These are phyloP conservation scores for Calonectria henricotiae DNA, from an alignment of 2,329 filamentous ascomycete genomes.

Conservation along the genomic window DNA sequence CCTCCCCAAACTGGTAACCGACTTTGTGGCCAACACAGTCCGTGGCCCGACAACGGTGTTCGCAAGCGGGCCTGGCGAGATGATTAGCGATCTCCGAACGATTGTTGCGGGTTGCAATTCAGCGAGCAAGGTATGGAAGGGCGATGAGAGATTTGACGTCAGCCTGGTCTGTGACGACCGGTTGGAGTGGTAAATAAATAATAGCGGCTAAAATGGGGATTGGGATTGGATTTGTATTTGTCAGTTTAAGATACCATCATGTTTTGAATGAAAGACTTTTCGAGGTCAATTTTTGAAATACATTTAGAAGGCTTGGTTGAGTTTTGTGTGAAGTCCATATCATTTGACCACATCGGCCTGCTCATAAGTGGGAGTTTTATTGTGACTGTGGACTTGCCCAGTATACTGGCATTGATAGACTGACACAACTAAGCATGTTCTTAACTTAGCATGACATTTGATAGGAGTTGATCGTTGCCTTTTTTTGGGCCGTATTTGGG, in stretches of 20 bases:
- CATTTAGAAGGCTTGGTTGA: not conserved
- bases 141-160: slow-evolving; percentile 72
- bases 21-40: slow-evolving; percentile 66
- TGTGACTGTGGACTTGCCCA: too few species aligned
- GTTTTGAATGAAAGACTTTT: slow-evolving; percentile 17
- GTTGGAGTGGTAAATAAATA: slow-evolving; percentile 64
- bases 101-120: slow-evolving; percentile 71
- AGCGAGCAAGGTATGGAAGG: slow-evolving; percentile 70
- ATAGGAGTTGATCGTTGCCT: too few species aligned
- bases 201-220: slow-evolving; percentile 22
- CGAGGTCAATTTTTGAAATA: not conserved
- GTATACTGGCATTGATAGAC: too few species aligned
- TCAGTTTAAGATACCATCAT: slow-evolving; percentile 49
- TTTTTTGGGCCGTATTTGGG: not conserved
- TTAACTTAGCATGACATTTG: too few species aligned
- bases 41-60: slow-evolving; percentile 70
- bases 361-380: not conserved
- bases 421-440: too few species aligned
- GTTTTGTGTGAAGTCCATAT: too few species aligned
- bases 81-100: slow-evolving; percentile 72
- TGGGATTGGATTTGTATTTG: slow-evolving; percentile 29
- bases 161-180: slow-evolving; percentile 74
- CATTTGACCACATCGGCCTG: not conserved
- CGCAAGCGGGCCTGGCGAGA: slow-evolving; percentile 73
- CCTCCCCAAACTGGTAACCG: slow-evolving; percentile 63